phyloP scores from a whole-genome alignment of 768 basidiomycete species.

The Austroboletus eburneus region DNA sequence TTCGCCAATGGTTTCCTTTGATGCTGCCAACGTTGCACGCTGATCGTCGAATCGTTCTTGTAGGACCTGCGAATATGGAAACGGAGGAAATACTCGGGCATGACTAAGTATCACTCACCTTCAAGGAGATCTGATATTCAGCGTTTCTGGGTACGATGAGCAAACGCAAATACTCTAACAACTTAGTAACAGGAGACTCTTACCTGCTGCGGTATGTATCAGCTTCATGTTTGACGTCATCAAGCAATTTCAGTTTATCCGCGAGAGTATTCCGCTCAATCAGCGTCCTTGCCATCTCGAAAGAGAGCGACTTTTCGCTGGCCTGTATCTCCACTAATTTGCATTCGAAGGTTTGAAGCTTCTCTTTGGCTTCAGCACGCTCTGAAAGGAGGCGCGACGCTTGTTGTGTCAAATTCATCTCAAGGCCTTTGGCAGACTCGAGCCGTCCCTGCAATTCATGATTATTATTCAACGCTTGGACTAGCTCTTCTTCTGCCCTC shows the following conservation, averaged over 20 bases:
- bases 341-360: conserved; percentile 10
- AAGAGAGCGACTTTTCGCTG: conserved; percentile 14
- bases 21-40: conserved; percentile 45
- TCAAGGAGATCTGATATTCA: conserved; percentile 20
- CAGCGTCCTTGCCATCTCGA: conserved; percentile 12
- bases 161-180: not conserved
- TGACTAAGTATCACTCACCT: conserved; percentile 13
- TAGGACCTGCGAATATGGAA: conserved; percentile 33
- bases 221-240: conserved; percentile 16
- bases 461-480: conserved; percentile 15
- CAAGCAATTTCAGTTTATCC: conserved; percentile 20
- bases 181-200: conserved; percentile 3
- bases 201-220: conserved; percentile 25
- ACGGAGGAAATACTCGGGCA: not conserved
- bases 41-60: conserved; percentile 63
- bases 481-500: conserved; percentile 18
- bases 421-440: conserved; percentile 19
- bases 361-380: conserved; percentile 19
- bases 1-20: conserved; percentile 53
- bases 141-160: conserved; percentile 12
- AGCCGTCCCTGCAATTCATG: conserved; percentile 29
- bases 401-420: conserved; percentile 24
- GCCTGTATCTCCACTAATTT: conserved; percentile 16
- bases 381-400: conserved; percentile 24
- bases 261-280: conserved; percentile 18